Conservation (phyloP, 2,329 filamentous ascomycete genomes). For the Penicillium sp. region DNA sequence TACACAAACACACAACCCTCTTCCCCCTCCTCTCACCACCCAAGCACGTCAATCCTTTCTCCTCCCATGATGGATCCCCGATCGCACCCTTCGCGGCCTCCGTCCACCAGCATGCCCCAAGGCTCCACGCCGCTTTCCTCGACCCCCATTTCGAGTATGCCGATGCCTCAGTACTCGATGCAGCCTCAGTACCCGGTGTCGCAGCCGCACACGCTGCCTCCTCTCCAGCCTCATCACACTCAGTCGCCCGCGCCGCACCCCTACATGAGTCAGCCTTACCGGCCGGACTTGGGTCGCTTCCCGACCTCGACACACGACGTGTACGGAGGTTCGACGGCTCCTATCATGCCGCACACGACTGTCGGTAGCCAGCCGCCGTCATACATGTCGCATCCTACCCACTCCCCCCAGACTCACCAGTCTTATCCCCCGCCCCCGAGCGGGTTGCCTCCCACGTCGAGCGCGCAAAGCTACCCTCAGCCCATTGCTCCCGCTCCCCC, state of each 20-base stretch:
- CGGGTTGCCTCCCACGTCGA: conserved; percentile 67
- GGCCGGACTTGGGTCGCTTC: conserved; percentile 44
- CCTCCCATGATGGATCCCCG: conserved; percentile 40
- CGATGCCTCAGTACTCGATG: conserved; percentile 48
- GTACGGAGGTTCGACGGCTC: conserved; percentile 42
- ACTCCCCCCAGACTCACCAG: conserved; percentile 39
- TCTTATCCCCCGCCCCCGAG: conserved; percentile 40
- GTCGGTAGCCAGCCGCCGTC: conserved; percentile 44
- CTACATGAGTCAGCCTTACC: conserved; percentile 43
- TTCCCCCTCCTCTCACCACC: conserved; percentile 5
- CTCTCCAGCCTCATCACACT: conserved; percentile 46
- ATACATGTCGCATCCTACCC: conserved; percentile 42
- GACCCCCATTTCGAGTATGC: conserved; percentile 46
- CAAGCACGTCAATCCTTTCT: conserved; percentile 6
- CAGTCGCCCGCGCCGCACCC: conserved; percentile 44
- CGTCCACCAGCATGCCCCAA: conserved; percentile 46
- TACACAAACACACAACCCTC: not conserved
- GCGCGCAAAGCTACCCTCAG: conserved; percentile 68
- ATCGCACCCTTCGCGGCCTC: conserved; percentile 44
- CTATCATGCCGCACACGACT: conserved; percentile 43
- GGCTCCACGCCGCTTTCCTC: no score
- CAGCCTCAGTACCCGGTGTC: conserved; percentile 46
- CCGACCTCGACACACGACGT: conserved; percentile 44
- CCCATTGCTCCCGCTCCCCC: conserved; percentile 71
- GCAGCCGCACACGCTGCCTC: conserved; percentile 46